phyloP scores from a whole-genome alignment of 495 filamentous ascomycete species.

The Hypoxylon cercidicola region DNA sequence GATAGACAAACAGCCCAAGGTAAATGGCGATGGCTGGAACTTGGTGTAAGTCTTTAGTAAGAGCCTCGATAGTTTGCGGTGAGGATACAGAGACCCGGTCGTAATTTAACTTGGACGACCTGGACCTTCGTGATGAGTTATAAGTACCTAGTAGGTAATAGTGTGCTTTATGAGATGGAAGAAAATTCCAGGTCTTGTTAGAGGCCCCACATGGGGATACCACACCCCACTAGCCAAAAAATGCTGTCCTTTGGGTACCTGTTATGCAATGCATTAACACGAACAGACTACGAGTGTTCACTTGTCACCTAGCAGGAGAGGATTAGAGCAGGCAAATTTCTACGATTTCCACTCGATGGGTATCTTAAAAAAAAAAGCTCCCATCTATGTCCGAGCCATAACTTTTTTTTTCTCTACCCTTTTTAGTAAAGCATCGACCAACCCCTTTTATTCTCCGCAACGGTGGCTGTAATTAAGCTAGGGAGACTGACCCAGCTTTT shows the following conservation, averaged over 20 bases:
- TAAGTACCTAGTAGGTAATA: slow-evolving; percentile 6
- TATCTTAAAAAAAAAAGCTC: not conserved
- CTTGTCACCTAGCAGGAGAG: too few species aligned
- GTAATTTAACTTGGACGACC: slow-evolving; percentile 19
- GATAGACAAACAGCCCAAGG: not conserved
- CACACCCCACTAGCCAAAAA: slow-evolving; percentile 1
- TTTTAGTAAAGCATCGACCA: not conserved
- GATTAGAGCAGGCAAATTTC: not conserved
- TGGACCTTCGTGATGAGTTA: not conserved
- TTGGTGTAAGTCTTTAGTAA: not conserved
- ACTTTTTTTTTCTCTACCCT: not conserved
- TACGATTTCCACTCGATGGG: slow-evolving; percentile 2
- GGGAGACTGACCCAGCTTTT: not conserved
- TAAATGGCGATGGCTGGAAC: not conserved
- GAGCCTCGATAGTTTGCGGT: not conserved
- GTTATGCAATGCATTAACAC: slow-evolving; percentile 1
- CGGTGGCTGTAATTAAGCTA: too few species aligned
- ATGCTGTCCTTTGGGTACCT: not conserved
- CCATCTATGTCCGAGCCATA: slow-evolving; percentile 1
- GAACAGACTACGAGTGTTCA: too few species aligned
- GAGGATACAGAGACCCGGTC: not conserved
- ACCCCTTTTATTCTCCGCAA: too few species aligned
- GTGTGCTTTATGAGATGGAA: slow-evolving; percentile 4
- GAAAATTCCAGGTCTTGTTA: slow-evolving; percentile 13
- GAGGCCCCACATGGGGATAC: slow-evolving; percentile 11